Base-by-base conservation (phyloP, 2,329 filamentous ascomycete genomes). In the Chrysoporthe puriensis region DNA sequence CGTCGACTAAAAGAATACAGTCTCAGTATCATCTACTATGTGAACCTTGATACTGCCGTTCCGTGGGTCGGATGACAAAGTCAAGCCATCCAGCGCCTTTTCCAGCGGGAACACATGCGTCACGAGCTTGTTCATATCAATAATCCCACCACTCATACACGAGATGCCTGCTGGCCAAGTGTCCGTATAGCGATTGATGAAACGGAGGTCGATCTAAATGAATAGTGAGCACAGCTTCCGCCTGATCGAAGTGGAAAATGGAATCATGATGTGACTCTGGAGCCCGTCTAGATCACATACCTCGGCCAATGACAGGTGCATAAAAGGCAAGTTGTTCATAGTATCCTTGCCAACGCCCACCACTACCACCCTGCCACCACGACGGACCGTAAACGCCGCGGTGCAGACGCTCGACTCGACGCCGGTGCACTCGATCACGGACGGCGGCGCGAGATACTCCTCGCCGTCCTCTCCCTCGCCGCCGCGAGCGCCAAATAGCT, bases 111-210 rank as follows among this genome's bases (percentile, higher is more conserved):
- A 90, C 0, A 80, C 82, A 75, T 92, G 89, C 13, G 88, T 88
- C 3, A 91, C 84, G 21, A 91, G 77, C 61, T 82, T 83, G 73
- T 88, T 88, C 26, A 90, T 78, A 73, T 91, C 84, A 9, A 92
- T 74, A 1, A 91, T 81, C 0, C 85, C 85, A 3, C 87, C 86
- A 52, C 81, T 83, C 40, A 92, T 74, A 60, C 85, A 86, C 7
- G 85, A 81, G 44, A 92, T 89, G 0, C 87, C 90, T 0, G 85
- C 83, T 0, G 89, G 89, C 89, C 90, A 92, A 0, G 89, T 91
- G 73, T 91, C 88, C 52, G 84, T 82, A 74, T 91, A 92, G 8
- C 90, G 82, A 75, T 92, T 91, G 74, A 91, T 91, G 77, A 92
- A 92, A 48, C 85, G 86, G 36, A 92, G 79, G 71, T 91, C 83